Conservation (phyloP, 106 monocot genomes). For the Dendrobium huoshanense region DNA sequence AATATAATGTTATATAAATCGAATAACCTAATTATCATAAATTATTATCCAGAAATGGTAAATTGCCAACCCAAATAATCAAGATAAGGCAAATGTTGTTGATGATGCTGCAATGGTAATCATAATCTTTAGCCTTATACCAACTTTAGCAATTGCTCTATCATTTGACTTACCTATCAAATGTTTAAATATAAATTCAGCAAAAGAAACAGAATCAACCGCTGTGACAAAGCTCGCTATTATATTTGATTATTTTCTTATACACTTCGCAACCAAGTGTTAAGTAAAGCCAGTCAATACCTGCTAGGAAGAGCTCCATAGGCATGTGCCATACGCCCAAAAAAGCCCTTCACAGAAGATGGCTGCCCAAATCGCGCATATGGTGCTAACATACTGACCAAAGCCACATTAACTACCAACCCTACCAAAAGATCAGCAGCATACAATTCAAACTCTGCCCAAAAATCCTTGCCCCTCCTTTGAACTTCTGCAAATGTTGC, state of each 20-base stretch:
- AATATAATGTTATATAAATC: not conserved
- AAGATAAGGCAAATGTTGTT: not conserved
- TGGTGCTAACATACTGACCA: constrained; percentile 71
- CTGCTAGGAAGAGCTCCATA: constrained; percentile 74
- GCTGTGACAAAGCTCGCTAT: not conserved
- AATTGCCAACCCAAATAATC: not conserved
- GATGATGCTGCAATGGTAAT: not conserved
- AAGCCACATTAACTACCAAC: constrained; percentile 57
- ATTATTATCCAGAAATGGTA: not conserved
- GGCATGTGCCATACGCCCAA: constrained; percentile 29
- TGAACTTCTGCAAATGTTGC: constrained; percentile 84
- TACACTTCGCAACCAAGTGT: not conserved
- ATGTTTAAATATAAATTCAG: not conserved
- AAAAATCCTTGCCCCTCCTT: constrained; percentile 84
- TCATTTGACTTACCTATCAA: not conserved
- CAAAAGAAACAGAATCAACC: not conserved
- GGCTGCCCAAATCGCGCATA: constrained; percentile 56
- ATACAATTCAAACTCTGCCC: constrained; percentile 85
- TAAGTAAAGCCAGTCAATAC: constrained; percentile 16
- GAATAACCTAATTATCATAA: not conserved
- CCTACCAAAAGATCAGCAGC: constrained; percentile 81
- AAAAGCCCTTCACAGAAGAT: constrained; percentile 37
- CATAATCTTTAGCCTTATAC: not conserved
- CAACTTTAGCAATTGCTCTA: not conserved
- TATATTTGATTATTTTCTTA: not conserved